Evolutionary conservation across 2,329 filamentous ascomycete genomes (phyloP), one percentile per base, ranked within the genome.

Genomic region (Aspergillus terreus): DNA sequence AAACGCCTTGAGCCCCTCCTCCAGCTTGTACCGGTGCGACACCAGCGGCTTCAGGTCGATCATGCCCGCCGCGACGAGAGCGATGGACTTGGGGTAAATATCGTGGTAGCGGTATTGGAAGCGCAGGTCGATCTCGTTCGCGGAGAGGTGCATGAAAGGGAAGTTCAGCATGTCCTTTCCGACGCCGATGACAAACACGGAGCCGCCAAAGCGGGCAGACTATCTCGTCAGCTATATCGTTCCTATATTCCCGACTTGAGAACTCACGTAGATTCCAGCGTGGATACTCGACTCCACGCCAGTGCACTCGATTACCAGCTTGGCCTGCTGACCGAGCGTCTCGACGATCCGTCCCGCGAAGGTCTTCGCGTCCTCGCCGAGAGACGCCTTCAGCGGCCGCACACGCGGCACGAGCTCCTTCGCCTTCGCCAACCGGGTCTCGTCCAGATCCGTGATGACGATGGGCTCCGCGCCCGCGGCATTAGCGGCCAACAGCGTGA

Each of bases 31-130:
- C 19, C 68, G 64, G 57, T 73, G 69, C 10, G 71, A 72, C 10
- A 72, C 69, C 27, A 72, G 55, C 36, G 68, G 68, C 52, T 72
- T 71, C 49, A 73, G 45, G 48, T 72, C 61, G 44, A 73, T 67
- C 43, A 73, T 50, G 0, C 71, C 70, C 42, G 70, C 66, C 4
- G 62, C 63, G 1, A 71, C 66, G 11, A 62, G 30, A 6, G 40
- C 36, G 12, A 62, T 63, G 2, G 59, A 52, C 52, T 62, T 62
- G 17, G 54, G 58, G n/a, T 60, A 60, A 17, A 60, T 59, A 42
- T 60, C 58, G 11, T 60, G 58, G 10, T 59, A 60, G 4, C 58
- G 46, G 25, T 58, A 58, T 41, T 58, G 56, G 47, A 58, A 57
- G 10, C 50, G 46, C 27, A 60, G 44, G 25, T 60, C 53, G 14